Base-by-base conservation (phyloP, 345 rosid species). In the Streptanthus diversifolius region DNA sequence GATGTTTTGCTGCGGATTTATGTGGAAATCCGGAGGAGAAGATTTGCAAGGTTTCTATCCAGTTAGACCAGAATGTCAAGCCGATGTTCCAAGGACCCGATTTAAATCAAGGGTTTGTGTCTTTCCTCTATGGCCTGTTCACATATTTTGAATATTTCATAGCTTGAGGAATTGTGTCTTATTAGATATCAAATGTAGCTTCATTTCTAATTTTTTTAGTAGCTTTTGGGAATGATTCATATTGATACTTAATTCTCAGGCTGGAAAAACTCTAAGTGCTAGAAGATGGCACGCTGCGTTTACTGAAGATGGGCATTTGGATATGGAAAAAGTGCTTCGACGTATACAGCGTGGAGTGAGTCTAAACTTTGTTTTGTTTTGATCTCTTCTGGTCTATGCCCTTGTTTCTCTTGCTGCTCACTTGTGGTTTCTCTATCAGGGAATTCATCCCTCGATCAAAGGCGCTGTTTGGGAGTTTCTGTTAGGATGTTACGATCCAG, bases 261-360 rank as follows among this genome's bases (percentile, higher is more conserved):
- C 90, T 54, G 98, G 98, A 39, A 91, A 88, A 75, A 93, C 97
- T 49, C 90, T 93, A 30, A 88, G 98, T 73, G 85, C 84, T 45
- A 88, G 97, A 80, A 89, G 90, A 73, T 93, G 98, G 96, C 86
- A 91, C 68, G 85, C 96, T 27, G 89, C 93, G 1, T 91, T 93
- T 72, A 85, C 97, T 1, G 80, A 81, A 80, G 88, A 91, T 69
- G 99, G 97, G 19, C 90, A 79, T 70, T 76, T 95, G 84, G 96
- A 95, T 64, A 88, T 95, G 63, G 95, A 88, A 4, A 88, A 78
- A 77, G 96, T 91, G 33, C 97, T 95, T 45, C 80, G 86, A 58
- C 83, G 99, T 68, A 91, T 95, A 63, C 99, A 91, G 74, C 85
- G 93, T 27, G 99, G 97, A 81, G 99, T 95, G 75, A 24, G 82